Evolutionary conservation across 1,139 yeast genomes (phyloP).

Genomic region (Kluyveromyces sp.): DNA sequence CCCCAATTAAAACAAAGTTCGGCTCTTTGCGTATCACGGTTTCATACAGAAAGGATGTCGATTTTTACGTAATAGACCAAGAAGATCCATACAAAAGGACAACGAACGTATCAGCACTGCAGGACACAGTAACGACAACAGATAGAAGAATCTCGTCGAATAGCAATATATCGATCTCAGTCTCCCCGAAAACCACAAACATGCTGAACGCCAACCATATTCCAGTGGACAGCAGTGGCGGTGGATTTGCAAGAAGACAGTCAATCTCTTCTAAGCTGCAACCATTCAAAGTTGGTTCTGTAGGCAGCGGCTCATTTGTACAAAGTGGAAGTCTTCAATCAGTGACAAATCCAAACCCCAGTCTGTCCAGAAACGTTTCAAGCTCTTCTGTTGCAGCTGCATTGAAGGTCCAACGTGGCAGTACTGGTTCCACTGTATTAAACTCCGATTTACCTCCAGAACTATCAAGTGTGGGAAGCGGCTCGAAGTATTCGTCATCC

Average conservation of each 20-base stretch:
- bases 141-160: constrained; percentile 11
- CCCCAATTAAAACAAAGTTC: constrained; percentile 63
- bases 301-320: constrained; percentile 40
- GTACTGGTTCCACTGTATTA: constrained; percentile 22
- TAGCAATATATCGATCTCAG: constrained; percentile 19
- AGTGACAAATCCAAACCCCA: constrained; percentile 13
- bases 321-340: constrained; percentile 15
- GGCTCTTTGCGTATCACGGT: constrained; percentile 72
- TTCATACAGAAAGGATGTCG: constrained; percentile 65
- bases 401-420: constrained; percentile 28
- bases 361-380: constrained; percentile 32
- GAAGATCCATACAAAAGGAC: constrained; percentile 7
- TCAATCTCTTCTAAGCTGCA: constrained; percentile 34
- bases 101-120: constrained; percentile 1
- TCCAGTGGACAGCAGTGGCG: not conserved
- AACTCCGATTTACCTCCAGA: constrained; percentile 12
- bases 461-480: constrained; percentile 31
- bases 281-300: constrained; percentile 57
- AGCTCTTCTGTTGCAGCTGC: constrained; percentile 33
- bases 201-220: constrained; percentile 13
- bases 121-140: constrained; percentile 1
- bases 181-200: constrained; percentile 22
- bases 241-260: constrained; percentile 16
- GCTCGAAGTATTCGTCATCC: constrained; percentile 35
- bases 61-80: constrained; percentile 56